Conservation (phyloP, 2,329 filamentous ascomycete genomes). For the Verticillium isaacii region DNA sequence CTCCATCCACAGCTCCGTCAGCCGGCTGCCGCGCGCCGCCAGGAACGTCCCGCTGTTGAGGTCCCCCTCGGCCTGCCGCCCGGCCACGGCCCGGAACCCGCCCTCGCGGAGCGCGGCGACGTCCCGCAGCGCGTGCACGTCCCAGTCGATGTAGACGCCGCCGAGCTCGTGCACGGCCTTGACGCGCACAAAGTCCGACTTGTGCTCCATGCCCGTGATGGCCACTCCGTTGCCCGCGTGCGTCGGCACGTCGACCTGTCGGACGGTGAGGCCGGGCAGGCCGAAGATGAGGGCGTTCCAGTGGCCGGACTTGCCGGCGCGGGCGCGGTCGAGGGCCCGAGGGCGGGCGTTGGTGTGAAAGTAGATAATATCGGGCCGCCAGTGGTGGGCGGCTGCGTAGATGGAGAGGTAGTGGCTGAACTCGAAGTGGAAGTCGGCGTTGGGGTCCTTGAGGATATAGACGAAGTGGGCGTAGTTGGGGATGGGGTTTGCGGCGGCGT, state of each 20-base stretch:
- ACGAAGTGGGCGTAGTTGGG: constrained; percentile 19
- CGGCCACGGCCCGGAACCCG: constrained; percentile 1
- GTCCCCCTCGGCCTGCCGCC: neutral
- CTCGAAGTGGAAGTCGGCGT: constrained; percentile 14
- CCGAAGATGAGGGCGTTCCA: constrained; percentile 17
- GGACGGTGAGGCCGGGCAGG: constrained; percentile 13
- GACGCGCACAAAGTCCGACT: constrained; percentile 18
- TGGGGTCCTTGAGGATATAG: constrained; percentile 13
- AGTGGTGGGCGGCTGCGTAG: constrained; percentile 14
- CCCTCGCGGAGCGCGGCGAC: neutral
- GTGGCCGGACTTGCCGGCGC: constrained; percentile 8
- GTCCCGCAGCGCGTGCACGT: constrained; percentile 9
- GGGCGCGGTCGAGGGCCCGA: constrained; percentile 9
- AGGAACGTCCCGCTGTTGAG: constrained; percentile 3
- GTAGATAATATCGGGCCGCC: constrained; percentile 16
- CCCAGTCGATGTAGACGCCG: constrained; percentile 17
- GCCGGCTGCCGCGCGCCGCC: neutral
- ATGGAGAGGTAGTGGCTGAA: constrained; percentile 19
- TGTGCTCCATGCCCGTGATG: constrained; percentile 14
- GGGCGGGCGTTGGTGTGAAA: constrained; percentile 19
- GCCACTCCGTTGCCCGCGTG: constrained; percentile 10
- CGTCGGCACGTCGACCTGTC: constrained; percentile 6
- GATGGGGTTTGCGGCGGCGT: constrained; percentile 8
- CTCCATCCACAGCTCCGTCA: neutral
- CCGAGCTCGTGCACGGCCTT: constrained; percentile 14